These are phyloP conservation scores for Boletus sensibilis DNA, from an alignment of 768 basidiomycete genomes.

Conservation along the genomic window DNA sequence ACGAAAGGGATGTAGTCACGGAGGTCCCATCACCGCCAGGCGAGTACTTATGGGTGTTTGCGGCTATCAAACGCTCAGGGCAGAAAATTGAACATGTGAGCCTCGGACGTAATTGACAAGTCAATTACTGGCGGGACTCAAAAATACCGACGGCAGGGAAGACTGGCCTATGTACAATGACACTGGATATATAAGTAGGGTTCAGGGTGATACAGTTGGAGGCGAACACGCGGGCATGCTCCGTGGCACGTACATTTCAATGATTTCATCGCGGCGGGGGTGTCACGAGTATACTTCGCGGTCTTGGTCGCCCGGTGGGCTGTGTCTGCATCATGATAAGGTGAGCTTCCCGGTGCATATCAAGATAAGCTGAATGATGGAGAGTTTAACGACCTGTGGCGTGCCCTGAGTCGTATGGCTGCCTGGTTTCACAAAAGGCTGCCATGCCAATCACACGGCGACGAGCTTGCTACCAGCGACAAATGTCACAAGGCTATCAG, in stretches of 20 bases:
- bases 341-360: not conserved
- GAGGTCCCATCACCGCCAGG: not conserved
- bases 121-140: not conserved
- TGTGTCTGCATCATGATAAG: not conserved
- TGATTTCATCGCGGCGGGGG: not conserved
- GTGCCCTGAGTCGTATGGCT: not conserved
- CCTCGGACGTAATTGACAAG: slow-evolving; percentile 15
- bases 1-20: not conserved
- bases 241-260: not conserved
- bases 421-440: too few species aligned
- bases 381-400: not conserved
- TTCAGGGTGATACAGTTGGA: not conserved
- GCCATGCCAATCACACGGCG: too few species aligned
- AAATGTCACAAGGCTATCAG: not conserved
- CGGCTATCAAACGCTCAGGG: not conserved
- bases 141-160: slow-evolving; percentile 2
- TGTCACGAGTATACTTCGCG: not conserved
- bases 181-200: not conserved
- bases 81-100: slow-evolving; percentile 5
- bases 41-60: slow-evolving; percentile 14
- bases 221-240: not conserved
- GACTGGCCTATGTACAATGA: not conserved
- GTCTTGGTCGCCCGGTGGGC: not conserved
- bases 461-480: not conserved
- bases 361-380: not conserved